Evolutionary conservation across 768 basidiomycete species (phyloP).

Genomic region (Trametes sanguinea): DNA sequence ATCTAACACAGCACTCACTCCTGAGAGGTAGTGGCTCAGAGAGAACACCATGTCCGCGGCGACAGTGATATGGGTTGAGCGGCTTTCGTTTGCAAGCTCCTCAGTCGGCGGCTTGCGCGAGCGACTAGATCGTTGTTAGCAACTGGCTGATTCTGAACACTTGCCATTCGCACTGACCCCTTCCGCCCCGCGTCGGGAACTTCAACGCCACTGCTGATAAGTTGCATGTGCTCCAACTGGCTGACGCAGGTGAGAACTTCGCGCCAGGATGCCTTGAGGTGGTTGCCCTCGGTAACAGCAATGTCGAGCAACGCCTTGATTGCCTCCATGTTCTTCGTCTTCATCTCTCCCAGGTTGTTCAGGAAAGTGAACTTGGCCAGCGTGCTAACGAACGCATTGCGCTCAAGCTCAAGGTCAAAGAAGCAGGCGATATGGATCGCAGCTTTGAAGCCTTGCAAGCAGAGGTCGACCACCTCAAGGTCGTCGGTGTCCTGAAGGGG

Average conservation of each 20-base stretch:
- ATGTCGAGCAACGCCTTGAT: conserved; percentile 95
- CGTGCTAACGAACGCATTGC: conserved; percentile 98
- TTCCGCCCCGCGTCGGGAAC: conserved; percentile 73
- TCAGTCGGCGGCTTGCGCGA: conserved; percentile 75
- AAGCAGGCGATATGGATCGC: conserved; percentile 97
- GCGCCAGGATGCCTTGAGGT: conserved; percentile 93
- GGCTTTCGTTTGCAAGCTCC: conserved; percentile 94
- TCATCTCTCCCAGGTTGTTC: conserved; percentile 98
- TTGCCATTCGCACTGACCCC: conserved; percentile 54
- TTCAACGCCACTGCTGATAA: conserved; percentile 91
- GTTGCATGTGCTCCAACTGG: conserved; percentile 97
- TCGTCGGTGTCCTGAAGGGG: conserved; percentile 96
- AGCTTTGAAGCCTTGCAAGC: conserved; percentile 93
- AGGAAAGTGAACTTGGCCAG: conserved; percentile 96
- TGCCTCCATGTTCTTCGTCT: conserved; percentile 98
- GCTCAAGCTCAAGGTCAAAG: conserved; percentile 94
- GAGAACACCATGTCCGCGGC: conserved; percentile 99
- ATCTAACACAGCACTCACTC: conserved; percentile 56
- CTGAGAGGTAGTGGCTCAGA: conserved; percentile 89
- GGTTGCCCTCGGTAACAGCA: conserved; percentile 95
- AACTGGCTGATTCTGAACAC: background rate
- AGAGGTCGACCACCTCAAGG: conserved; percentile 86
- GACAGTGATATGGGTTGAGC: conserved; percentile 97
- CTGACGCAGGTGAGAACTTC: conserved; percentile 97
- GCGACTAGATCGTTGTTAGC: conserved; percentile 20